Evolutionary conservation across 2,329 filamentous ascomycete genomes (phyloP).

Genomic region (Magnaporthiopsis incrustans): DNA sequence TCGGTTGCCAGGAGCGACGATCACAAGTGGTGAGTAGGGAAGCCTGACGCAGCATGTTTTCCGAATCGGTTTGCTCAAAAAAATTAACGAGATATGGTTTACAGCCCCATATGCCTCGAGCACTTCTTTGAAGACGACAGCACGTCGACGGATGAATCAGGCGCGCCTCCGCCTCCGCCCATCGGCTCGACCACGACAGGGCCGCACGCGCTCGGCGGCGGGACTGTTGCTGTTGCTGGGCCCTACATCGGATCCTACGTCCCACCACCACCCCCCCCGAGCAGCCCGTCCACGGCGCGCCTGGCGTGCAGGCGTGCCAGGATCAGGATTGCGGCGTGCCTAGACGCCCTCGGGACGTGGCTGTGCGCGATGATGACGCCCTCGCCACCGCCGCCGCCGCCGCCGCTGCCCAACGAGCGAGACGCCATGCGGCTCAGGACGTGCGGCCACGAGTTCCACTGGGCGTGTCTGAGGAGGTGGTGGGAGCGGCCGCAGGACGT

Average conservation of each 20-base stretch:
- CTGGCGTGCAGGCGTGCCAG: background rate
- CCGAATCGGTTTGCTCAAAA: background rate
- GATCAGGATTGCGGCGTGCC: background rate
- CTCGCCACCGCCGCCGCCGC: too few species aligned
- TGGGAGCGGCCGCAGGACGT: background rate
- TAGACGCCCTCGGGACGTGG: background rate
- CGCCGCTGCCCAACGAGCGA: background rate
- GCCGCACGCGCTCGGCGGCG: too few species aligned
- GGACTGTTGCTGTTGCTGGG: too few species aligned
- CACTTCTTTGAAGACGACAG: background rate
- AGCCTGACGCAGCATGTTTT: background rate
- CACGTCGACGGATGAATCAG: too few species aligned
- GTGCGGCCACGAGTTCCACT: background rate
- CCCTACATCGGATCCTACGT: too few species aligned
- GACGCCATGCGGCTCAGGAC: background rate
- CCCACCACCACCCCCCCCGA: too few species aligned
- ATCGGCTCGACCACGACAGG: too few species aligned
- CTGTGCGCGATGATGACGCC: background rate
- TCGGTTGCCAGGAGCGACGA: too few species aligned
- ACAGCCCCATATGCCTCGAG: background rate
- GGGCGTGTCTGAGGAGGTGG: background rate
- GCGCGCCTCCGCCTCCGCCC: too few species aligned
- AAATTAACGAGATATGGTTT: too few species aligned
- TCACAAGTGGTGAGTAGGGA: background rate
- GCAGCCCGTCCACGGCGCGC: too few species aligned